Conservation (phyloP, 148 eudicot genomes). For the Camellia lanceoleosa region DNA sequence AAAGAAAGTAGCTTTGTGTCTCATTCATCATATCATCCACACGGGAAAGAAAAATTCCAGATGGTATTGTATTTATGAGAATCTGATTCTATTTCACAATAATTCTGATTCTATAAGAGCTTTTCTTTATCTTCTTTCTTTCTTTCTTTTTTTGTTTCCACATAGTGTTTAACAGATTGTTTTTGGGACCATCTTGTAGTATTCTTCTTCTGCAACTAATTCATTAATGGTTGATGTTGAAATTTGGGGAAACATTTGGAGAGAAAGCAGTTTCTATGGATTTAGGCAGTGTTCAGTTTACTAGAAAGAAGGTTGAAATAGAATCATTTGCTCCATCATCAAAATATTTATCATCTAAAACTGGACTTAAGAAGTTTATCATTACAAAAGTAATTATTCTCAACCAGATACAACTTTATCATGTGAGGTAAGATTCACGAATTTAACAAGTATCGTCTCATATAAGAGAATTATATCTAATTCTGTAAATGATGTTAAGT, state of each 20-base stretch:
- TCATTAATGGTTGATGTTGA: background rate
- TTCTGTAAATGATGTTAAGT: too few relatives aligned
- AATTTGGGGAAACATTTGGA: background rate
- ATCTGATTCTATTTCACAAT: constrained; percentile 22
- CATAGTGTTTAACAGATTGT: background rate
- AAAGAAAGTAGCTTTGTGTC: constrained; percentile 35
- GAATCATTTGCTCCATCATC: too few relatives aligned
- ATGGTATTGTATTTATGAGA: constrained; percentile 13
- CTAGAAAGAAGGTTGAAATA: too few relatives aligned
- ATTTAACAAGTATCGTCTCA: too few relatives aligned
- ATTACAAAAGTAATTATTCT: too few relatives aligned
- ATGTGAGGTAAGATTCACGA: too few relatives aligned
- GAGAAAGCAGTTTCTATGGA: background rate
- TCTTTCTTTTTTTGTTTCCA: too few relatives aligned
- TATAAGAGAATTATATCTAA: too few relatives aligned
- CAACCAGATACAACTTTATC: too few relatives aligned
- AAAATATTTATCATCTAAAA: too few relatives aligned
- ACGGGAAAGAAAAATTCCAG: constrained; percentile 17
- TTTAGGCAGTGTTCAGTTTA: too few relatives aligned
- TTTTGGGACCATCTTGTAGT: background rate
- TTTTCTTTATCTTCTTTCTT: background rate
- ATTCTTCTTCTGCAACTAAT: background rate
- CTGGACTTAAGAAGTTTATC: too few relatives aligned
- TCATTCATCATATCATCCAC: constrained; percentile 28
- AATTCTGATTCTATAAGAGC: constrained; percentile 12